Evolutionary conservation across 768 basidiomycete species (phyloP).

Genomic region (Tulasnella sp.): DNA sequence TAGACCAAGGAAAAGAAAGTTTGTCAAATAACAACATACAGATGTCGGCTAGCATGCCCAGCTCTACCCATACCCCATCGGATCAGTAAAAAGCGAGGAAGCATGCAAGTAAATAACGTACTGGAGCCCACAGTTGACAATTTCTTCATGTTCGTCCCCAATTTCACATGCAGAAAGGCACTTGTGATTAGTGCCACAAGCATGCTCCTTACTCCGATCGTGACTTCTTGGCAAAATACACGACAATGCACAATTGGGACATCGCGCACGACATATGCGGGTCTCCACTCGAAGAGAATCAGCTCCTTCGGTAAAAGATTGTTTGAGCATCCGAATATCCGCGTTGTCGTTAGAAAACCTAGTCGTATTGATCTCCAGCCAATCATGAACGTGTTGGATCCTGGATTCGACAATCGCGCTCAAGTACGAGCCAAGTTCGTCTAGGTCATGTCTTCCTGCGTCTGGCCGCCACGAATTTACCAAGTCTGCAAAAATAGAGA

Average conservation of each 20-base stretch:
- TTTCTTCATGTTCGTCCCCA: no score
- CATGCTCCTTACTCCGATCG: neutral
- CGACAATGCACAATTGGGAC: neutral
- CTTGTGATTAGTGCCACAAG: neutral
- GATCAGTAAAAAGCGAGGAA: no score
- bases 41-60: neutral
- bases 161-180: neutral
- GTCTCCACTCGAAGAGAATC: neutral
- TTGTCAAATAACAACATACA: neutral
- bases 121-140: conserved; percentile 41
- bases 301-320: neutral
- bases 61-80: neutral
- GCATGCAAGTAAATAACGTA: no score
- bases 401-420: no score
- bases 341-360: neutral
- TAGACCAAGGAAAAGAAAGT: neutral
- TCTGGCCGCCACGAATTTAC: no score
- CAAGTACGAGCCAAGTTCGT: no score
- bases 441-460: no score
- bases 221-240: neutral
- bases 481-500: no score
- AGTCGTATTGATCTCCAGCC: conserved; percentile 30
- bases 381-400: conserved; percentile 36
- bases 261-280: neutral
- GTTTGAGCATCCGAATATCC: neutral